phyloP scores from a whole-genome alignment of 2,329 filamentous ascomycete species.

The Cercospora sp. region DNA sequence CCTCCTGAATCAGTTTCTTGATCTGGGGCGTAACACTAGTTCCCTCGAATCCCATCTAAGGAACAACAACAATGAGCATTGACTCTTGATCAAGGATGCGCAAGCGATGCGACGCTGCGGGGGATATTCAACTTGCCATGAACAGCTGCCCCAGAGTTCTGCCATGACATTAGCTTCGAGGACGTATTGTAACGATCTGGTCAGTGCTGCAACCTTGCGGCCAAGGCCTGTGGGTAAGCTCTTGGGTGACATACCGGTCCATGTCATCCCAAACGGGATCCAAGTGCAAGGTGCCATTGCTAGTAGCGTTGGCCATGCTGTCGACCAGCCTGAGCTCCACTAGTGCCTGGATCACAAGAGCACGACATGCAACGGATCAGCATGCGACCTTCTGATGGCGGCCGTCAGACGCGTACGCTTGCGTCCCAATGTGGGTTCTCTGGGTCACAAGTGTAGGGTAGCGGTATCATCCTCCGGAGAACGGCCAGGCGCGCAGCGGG shows the following conservation, averaged over 20 bases:
- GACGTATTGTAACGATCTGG: neutral
- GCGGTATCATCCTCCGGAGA: slow-evolving; percentile 14
- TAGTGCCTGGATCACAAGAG: neutral
- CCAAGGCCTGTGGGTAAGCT: neutral
- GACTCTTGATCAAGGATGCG: neutral
- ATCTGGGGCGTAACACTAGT: slow-evolving; percentile 82
- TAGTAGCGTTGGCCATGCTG: slow-evolving; percentile 18
- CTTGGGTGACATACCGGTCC: slow-evolving; percentile 62
- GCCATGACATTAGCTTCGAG: slow-evolving; percentile 40
- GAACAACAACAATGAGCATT: slow-evolving; percentile 28
- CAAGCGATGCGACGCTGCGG: slow-evolving; percentile 10
- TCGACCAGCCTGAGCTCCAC: slow-evolving; percentile 4
- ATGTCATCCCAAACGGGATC: slow-evolving; percentile 68
- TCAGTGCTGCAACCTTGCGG: slow-evolving; percentile 3
- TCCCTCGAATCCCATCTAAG: slow-evolving; percentile 78
- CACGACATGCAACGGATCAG: neutral
- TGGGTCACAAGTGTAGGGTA: neutral
- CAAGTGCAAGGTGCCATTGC: slow-evolving; percentile 42
- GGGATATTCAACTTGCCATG: slow-evolving; percentile 31
- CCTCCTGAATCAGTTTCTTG: slow-evolving; percentile 73
- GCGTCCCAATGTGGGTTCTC: neutral
- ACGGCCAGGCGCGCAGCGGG: neutral
- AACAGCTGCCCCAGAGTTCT: slow-evolving; percentile 49
- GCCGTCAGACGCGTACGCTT: neutral
- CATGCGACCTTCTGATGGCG: neutral